Percentiles rank a stretch among this genome's conserved stretches.
Evolutionary conservation across 1,139 yeast genomes (phyloP).

Genomic region (Lodderomyces pseudojiufengensis): DNA sequence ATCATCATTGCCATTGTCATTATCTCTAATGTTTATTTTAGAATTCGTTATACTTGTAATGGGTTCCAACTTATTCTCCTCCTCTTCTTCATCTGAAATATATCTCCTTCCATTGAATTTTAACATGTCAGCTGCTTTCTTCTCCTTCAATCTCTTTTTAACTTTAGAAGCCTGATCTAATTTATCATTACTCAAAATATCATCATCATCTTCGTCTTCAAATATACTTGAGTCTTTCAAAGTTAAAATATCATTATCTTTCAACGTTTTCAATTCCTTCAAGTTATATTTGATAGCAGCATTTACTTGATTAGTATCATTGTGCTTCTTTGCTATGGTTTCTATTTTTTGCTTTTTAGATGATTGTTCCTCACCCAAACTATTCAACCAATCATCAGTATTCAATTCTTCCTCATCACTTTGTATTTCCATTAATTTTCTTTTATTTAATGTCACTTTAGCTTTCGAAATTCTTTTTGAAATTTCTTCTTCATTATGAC

Average conservation of each 20-base stretch:
- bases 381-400: slow-evolving; percentile 40
- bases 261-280: slow-evolving; percentile 34
- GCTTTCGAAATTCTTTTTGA: slow-evolving; percentile 11
- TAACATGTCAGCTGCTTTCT: slow-evolving; percentile 22
- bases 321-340: background rate
- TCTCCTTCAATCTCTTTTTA: slow-evolving; percentile 21
- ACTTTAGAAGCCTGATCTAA: slow-evolving; percentile 32
- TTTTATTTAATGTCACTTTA: slow-evolving; percentile 9
- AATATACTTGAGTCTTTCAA: slow-evolving; percentile 57
- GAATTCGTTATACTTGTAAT: background rate
- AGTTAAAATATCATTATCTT: slow-evolving; percentile 56
- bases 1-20: no score
- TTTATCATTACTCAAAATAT: slow-evolving; percentile 43
- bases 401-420: slow-evolving; percentile 19
- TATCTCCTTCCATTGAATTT: slow-evolving; percentile 25
- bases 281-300: slow-evolving; percentile 45
- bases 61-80: slow-evolving; percentile 15
- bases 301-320: slow-evolving; percentile 3
- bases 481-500: slow-evolving; percentile 8
- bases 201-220: slow-evolving; percentile 50
- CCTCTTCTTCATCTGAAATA: slow-evolving; percentile 15
- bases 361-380: slow-evolving; percentile 15
- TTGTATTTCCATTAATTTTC: background rate
- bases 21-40: no score
- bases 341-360: slow-evolving; percentile 6